Evolutionary conservation across 805 yeast genomes (phyloP), one percentile per base, ranked within the genome.

Genomic region (Saccharomycopsis malanga): DNA sequence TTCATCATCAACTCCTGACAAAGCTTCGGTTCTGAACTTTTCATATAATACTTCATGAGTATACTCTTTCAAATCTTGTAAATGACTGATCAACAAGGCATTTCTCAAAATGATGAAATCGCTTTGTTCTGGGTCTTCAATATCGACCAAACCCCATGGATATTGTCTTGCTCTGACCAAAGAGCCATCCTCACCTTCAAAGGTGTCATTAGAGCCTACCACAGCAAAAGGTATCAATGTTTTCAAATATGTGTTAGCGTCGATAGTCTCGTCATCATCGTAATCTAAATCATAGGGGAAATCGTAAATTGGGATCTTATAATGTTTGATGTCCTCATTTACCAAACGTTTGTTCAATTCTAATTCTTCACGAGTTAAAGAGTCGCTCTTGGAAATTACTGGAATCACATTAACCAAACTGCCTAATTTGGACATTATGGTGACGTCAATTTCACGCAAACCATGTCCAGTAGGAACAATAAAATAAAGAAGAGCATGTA

Each of bases 41-140:
- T 88, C 97, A 64, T 88, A 88, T 54, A 88, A 69, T 35, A 81
- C 74, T 61, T 87, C 95, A 62, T 85, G 94, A 5, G 97, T 88
- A 58, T 77, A 73, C 58, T 88, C 96, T 66, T 87, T 87, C 64
- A 88, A 78, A 61, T 88, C 96, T 61, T 81, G 81, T 64, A 88
- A 73, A 66, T 87, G 96, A 15, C 93, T 80, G 58, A 85, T 83
- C 58, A 88, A 74, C 50, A 88, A 68, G 3, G 88, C 77, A 58
- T 86, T 87, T 62, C 88, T 80, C 63, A 88, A 72, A 36, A 84
- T 75, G 38, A 86, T 76, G 61, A 88, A 84, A 64, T 88, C 96
- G 54, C 87, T 82, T 53, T 77, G 73, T 46, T 81, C 82, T 29
- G 89, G 81, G 62, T 81, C 78, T 58, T 80, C 86, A 42, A 80